phyloP scores from a whole-genome alignment of 495 filamentous ascomycete species.

The Aspergillus ellipticus region DNA sequence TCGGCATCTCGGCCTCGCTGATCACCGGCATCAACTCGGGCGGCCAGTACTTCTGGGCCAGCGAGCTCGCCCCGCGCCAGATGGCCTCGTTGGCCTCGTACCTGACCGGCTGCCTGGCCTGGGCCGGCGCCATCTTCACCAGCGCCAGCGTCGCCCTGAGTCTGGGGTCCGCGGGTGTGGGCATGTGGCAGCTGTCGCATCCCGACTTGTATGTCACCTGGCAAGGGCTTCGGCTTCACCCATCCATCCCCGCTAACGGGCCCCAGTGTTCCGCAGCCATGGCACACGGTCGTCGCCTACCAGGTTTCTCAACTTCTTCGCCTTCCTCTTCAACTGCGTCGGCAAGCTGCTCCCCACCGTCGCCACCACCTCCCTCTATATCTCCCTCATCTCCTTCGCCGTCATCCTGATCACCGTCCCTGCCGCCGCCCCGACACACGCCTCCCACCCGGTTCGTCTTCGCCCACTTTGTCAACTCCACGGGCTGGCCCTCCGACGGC shows the following conservation, averaged over 20 bases:
- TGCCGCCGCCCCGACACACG: conserved; percentile 16
- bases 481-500: conserved; percentile 26
- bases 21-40: conserved; percentile 56
- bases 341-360: conserved; percentile 44
- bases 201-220: conserved; percentile 43
- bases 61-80: conserved; percentile 47
- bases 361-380: conserved; percentile 43
- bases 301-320: conserved; percentile 47
- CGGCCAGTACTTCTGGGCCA: conserved; percentile 60
- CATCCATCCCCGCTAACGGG: not conserved
- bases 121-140: conserved; percentile 52
- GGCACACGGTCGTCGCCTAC: conserved; percentile 49
- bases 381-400: conserved; percentile 41
- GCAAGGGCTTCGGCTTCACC: too few species aligned
- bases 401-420: conserved; percentile 24
- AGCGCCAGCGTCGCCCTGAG: conserved; percentile 51
- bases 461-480: conserved; percentile 23
- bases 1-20: conserved; percentile 55
- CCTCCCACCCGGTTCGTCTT: conserved; percentile 23
- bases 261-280: conserved; percentile 41
- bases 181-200: conserved; percentile 51
- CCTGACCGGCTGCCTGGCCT: conserved; percentile 52
- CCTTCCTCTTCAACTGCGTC: conserved; percentile 55
- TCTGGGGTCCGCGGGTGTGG: conserved; percentile 44
- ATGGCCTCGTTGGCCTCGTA: conserved; percentile 47